Evolutionary conservation across 805 yeast species (phyloP), one percentile per base, ranked within the genome.

Genomic region (Myxozyma neglecta): DNA sequence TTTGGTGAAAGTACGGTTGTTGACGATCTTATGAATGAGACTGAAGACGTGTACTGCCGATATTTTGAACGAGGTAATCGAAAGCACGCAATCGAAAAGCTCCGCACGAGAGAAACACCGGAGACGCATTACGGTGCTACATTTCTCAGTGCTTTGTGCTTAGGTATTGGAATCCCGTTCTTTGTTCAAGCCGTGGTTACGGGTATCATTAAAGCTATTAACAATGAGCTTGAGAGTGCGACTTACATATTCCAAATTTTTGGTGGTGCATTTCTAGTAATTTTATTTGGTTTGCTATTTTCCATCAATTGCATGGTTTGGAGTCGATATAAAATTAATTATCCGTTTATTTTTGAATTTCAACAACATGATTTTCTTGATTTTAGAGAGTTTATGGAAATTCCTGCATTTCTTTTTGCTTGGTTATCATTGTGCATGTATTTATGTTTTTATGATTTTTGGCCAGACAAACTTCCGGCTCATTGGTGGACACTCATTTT

Each of bases 281-380:
- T 81, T 37, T 66, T 92, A n/a, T 81, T 87, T 70, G 75, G 85
- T 6, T 68, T 86, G 29, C 75, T 90, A 1, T 86, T 92, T 71
- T 85, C 86, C 13, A 60, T 88, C 48, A 85, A 89, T 71, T 85
- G 96, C 70, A 75, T 78, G 58, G 83, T 87, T 2, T 94, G 96
- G 93, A 80, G 85, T 32, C 73, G 75, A 49, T 86, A 77, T 74
- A 88, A 89, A 70, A 87, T 94, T 69, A 94, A 93, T 73, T 94
- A 94, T 73, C 87, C 87, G 70, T 92, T 94, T 71, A 91, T 94
- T 60, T 91, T 94, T 73, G 98, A 94, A 75, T 87, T 91, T 68
- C 85, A 89, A 70, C 82, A 86, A 48, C 80, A 86, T 43, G 83
- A 85, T 39, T 85, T 84, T 13, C 74, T 90, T 52, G 85, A 89